Evolutionary conservation across 106 monocot species (phyloP), one percentile per base, ranked within the genome.

Genomic region (Dendrobium catenatum): DNA sequence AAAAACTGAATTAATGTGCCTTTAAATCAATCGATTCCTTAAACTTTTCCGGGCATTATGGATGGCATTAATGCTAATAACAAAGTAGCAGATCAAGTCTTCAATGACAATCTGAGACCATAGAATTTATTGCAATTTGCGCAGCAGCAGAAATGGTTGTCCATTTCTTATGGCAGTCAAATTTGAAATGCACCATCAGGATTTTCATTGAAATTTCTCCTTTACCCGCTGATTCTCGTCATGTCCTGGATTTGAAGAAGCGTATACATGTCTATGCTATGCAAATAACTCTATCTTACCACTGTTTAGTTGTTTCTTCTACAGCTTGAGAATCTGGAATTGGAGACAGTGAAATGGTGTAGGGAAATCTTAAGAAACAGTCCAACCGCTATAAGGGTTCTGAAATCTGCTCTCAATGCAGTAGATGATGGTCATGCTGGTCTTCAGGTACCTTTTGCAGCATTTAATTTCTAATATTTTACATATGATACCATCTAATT

Each of bases 351-450:
- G 64, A 92, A 88, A 87, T 94, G 94, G 97, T 91, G 92, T 81
- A 81, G 94, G 24, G 90, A 94, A 80, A 97, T 94, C 44, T 33
- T 97, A 79, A 75, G 88, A 59, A 94, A 97, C 84, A 97, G 97
- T 59, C 97, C 94, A 68, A 97, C 86, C 10, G 92, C 94, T n/a
- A 88, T 97, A 44, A 81, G 94, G n/a, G 90, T 97, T 64, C 85
- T 97, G 59, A 97, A 97, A 88, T 89, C 96, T 83, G 87, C 96
- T 72, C 83, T 97, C 48, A 97, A 97, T 88, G 94, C 94, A 31
- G 92, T 91, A 61, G 97, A 97, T 78, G 97, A 97, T 88, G 97
- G 97, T 56, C 97, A 97, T 87, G 94, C 94, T 77, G 97, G 97
- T 81, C 92, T 94, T 24, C 97, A 96, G 94, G 94, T 96, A 85